Evolutionary conservation across 2,329 filamentous ascomycete species (phyloP).

Genomic region (Pleurostoma richardsiae): DNA sequence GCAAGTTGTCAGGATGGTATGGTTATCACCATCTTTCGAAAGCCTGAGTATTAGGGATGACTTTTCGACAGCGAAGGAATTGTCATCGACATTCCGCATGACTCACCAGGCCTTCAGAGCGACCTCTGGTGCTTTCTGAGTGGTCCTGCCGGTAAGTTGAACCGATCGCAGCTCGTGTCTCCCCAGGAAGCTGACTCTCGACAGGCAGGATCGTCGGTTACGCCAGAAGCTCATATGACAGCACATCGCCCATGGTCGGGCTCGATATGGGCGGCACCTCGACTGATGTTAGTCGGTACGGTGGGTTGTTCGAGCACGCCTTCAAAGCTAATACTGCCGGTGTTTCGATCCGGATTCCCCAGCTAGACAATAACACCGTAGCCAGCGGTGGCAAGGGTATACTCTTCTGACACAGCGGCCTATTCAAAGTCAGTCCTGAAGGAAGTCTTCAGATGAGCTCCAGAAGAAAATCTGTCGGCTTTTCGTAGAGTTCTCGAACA

Average conservation of each 20-base stretch:
- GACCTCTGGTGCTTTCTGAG: constrained; percentile 56
- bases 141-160: constrained; percentile 48
- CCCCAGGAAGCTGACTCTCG: neutral
- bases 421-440: constrained; percentile 82
- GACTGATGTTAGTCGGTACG: constrained; percentile 42
- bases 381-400: constrained; percentile 77
- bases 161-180: neutral
- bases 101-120: constrained; percentile 9
- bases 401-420: constrained; percentile 76
- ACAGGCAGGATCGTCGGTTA: constrained; percentile 67
- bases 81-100: constrained; percentile 30
- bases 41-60: neutral
- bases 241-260: constrained; percentile 23
- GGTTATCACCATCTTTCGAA: neutral
- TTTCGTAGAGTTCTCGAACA: constrained; percentile 20
- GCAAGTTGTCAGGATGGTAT: constrained; percentile 12
- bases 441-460: constrained; percentile 34
- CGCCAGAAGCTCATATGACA: constrained; percentile 67
- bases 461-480: constrained; percentile 24
- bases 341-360: constrained; percentile 80
- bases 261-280: constrained; percentile 10
- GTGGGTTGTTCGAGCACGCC: constrained; percentile 7
- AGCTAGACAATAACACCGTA: constrained; percentile 86
- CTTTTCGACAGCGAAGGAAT: constrained; percentile 14
- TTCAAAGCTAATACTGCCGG: constrained; percentile 55